Conservation (phyloP, 2,329 filamentous ascomycete genomes). For the Periglandula ipomoeae region DNA sequence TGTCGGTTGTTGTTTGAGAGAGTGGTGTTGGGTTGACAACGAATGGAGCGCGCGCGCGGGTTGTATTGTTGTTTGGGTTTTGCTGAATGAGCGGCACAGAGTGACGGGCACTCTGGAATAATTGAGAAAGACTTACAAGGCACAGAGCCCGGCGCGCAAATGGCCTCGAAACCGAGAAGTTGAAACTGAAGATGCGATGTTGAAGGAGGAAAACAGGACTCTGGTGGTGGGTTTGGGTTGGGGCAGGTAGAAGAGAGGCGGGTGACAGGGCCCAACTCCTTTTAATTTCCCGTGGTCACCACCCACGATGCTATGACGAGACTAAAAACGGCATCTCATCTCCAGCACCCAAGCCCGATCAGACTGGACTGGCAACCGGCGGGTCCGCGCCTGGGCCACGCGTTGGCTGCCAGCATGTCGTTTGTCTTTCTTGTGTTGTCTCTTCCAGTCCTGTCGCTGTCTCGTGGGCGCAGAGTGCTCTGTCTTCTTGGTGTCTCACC, state of each 20-base stretch:
- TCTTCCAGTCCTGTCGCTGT: neutral
- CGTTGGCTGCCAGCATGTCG: too few species aligned
- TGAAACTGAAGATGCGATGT: neutral
- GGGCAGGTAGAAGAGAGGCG: neutral
- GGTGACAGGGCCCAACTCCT: neutral
- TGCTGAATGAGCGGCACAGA: slow-evolving; percentile 9
- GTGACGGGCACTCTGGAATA: slow-evolving; percentile 17
- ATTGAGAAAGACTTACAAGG: slow-evolving; percentile 7
- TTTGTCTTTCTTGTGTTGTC: neutral
- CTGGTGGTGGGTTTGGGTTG: neutral
- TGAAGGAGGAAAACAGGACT: neutral
- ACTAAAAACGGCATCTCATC: neutral
- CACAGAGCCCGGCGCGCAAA: slow-evolving; percentile 4
- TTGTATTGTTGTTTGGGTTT: neutral
- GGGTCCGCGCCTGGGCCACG: neutral
- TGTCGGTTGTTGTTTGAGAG: slow-evolving; percentile 9
- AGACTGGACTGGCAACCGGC: neutral
- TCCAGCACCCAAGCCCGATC: too few species aligned
- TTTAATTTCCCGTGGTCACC: slow-evolving; percentile 7
- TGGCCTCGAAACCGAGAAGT: neutral
- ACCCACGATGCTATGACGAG: neutral
- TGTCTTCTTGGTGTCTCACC: neutral
- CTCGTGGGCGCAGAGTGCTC: neutral
- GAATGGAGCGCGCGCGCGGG: neutral
- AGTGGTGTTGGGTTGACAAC: neutral